Base-by-base conservation (phyloP, 352 stramenopile genomes). In the Pelagophyceae sp. region DNA sequence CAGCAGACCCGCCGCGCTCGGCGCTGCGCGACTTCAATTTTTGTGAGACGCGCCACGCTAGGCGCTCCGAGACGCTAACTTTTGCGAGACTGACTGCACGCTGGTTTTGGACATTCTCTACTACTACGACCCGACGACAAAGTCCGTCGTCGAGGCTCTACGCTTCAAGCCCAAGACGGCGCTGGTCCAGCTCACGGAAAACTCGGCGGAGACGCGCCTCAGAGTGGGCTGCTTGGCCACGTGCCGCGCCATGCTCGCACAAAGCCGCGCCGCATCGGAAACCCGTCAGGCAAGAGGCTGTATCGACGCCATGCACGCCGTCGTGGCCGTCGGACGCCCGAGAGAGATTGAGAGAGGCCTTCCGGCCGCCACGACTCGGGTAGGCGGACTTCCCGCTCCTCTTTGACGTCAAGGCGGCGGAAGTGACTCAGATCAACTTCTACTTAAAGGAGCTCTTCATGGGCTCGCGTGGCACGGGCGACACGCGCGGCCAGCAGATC, bases 361-460 rank as follows among this genome's bases (percentile, higher is more conserved):
- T n/a, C n/a, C 50, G 50, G 15, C 50, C 17, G 17, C 50, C 15
- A 60, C 50, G 25, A n/a, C n/a, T n/a, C n/a, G n/a, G 23, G 61
- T 27, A 40, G 3, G 61, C 3, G 33, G 61, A 71, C 33, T 71
- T 71, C 38, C 61, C 61, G 61, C 61, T 71, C 61, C 61, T 71
- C 61, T 71, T 71, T 31, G 61, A 71, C 33, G 61, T 71, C 3
- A 27, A 5, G n/a, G 1, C 17, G 5, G 17, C 38, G 6, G 61
- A 38, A 35, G 25, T 71, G 11, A 45, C 17, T 31, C 1, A 71
- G 6, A 38, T 71, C 19, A 71, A 71, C 61, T 40, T 71, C 61
- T 71, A 71, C 33, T 31, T 71, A 1, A 35, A 38, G 61, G 61
- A 6, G 31, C 61, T 71, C 5, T 71, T 71, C 61, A 40, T 38